phyloP scores from a whole-genome alignment of 371 early-diverging fungal genomes.

The Mucor circinelloides region DNA sequence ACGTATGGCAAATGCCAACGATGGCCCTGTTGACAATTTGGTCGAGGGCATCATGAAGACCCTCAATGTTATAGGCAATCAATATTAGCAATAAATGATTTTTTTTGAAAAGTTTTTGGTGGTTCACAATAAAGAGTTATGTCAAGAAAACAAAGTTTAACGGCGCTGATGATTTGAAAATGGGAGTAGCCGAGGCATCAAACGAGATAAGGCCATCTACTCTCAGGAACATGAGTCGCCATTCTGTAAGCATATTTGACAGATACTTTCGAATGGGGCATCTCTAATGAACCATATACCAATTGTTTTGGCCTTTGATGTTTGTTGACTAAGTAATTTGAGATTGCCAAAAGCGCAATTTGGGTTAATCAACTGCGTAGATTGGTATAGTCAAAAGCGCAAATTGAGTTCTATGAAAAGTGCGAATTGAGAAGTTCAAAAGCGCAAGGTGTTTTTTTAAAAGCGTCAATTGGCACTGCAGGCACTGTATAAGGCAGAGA shows the following conservation, averaged over 20 bases:
- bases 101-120: too few relatives aligned
- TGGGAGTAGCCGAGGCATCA: slow-evolving; percentile 8
- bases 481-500: slow-evolving; percentile 6
- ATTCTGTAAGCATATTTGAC: slow-evolving; percentile 6
- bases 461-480: not conserved
- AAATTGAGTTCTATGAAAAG: not conserved
- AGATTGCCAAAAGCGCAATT: not conserved
- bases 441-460: too few relatives aligned
- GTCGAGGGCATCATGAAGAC: too few relatives aligned
- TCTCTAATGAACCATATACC: not conserved
- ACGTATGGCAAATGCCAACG: too few relatives aligned
- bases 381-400: not conserved
- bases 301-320: not conserved
- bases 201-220: slow-evolving; percentile 9
- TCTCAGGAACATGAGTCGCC: not conserved
- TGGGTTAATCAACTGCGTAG: too few relatives aligned
- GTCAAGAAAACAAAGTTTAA: not conserved
- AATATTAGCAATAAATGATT: too few relatives aligned
- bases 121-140: not conserved
- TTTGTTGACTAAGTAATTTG: not conserved
- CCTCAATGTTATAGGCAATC: too few relatives aligned
- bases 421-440: too few relatives aligned
- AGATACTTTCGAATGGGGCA: not conserved
- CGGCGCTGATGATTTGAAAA: slow-evolving; percentile 10
- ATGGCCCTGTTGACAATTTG: too few relatives aligned